Evolutionary conservation across 2,329 filamentous ascomycete species (phyloP).

Genomic region (Paecilomyces dactylethromorphus): DNA sequence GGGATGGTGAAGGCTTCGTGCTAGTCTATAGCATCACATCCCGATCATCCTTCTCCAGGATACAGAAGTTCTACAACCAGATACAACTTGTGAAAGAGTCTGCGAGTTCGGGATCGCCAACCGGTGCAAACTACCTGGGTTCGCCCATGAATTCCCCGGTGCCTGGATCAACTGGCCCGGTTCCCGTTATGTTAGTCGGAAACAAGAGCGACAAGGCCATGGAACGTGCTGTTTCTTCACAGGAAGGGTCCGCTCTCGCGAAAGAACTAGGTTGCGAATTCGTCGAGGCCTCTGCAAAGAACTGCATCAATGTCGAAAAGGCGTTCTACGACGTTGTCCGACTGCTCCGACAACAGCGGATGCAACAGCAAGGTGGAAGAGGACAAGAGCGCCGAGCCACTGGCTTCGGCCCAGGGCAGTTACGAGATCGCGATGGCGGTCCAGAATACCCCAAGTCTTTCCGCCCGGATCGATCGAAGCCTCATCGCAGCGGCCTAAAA

Average conservation of each 20-base stretch:
- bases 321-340: slow-evolving; percentile 97
- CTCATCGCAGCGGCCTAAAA: slow-evolving; percentile 28
- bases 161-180: slow-evolving; percentile 51
- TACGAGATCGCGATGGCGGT: slow-evolving; percentile 29
- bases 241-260: slow-evolving; percentile 87
- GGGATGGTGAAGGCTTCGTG: slow-evolving; percentile 94
- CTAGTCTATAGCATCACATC: slow-evolving; percentile 98
- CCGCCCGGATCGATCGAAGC: slow-evolving; percentile 30
- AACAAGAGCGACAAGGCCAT: slow-evolving; percentile 98
- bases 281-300: slow-evolving; percentile 93
- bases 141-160: slow-evolving; percentile 44
- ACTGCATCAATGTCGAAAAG: slow-evolving; percentile 97
- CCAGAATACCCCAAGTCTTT: slow-evolving; percentile 34
- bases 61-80: slow-evolving; percentile 92
- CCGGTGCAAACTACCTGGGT: slow-evolving; percentile 42
- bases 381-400: slow-evolving; percentile 30
- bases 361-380: slow-evolving; percentile 38
- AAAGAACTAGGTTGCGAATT: slow-evolving; percentile 93
- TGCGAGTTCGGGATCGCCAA: slow-evolving; percentile 48
- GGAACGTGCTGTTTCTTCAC: slow-evolving; percentile 91
- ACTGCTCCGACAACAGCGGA: slow-evolving; percentile 76
- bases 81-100: slow-evolving; percentile 97
- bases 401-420: slow-evolving; percentile 22
- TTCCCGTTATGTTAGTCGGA: slow-evolving; percentile 95
- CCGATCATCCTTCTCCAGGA: slow-evolving; percentile 86